Percentiles rank a stretch among this genome's conserved stretches.
Conservation (phyloP, 177 flowering plant species). For the Vitis hybrid region DNA sequence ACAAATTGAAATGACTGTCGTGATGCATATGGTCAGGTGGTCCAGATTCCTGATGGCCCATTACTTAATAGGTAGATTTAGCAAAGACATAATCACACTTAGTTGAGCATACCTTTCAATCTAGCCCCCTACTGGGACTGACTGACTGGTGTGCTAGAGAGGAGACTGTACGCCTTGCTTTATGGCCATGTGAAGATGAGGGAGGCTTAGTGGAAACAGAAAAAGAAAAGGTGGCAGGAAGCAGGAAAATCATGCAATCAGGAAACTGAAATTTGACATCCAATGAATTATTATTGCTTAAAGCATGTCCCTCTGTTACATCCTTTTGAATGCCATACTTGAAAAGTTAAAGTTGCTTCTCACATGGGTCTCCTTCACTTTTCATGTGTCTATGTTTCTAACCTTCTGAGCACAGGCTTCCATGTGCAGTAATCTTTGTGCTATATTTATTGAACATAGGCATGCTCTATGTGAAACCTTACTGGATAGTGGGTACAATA, state of each 20-base stretch:
- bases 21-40: conserved; percentile 5
- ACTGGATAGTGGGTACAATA: too few relatives aligned
- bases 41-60: conserved; percentile 1
- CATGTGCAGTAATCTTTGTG: too few relatives aligned
- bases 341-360: conserved; percentile 28
- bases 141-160: conserved; percentile 1
- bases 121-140: background rate
- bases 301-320: conserved; percentile 1
- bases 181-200: conserved; percentile 21
- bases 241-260: background rate
- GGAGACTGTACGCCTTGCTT: background rate
- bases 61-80: too few relatives aligned
- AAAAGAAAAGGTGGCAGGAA: background rate
- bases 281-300: conserved; percentile 15
- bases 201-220: conserved; percentile 4
- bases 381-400: conserved; percentile 1
- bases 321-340: conserved; percentile 4
- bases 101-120: too few relatives aligned
- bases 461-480: too few relatives aligned
- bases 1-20: background rate
- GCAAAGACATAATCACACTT: too few relatives aligned
- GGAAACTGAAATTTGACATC: conserved; percentile 15
- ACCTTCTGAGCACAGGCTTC: too few relatives aligned
- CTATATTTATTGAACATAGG: too few relatives aligned
- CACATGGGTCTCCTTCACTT: conserved; percentile 23